Percentiles rank a stretch among this genome's conserved stretches.
These are phyloP conservation scores for Oxyria digyna DNA, from an alignment of 148 eudicot genomes.

Conservation along the genomic window DNA sequence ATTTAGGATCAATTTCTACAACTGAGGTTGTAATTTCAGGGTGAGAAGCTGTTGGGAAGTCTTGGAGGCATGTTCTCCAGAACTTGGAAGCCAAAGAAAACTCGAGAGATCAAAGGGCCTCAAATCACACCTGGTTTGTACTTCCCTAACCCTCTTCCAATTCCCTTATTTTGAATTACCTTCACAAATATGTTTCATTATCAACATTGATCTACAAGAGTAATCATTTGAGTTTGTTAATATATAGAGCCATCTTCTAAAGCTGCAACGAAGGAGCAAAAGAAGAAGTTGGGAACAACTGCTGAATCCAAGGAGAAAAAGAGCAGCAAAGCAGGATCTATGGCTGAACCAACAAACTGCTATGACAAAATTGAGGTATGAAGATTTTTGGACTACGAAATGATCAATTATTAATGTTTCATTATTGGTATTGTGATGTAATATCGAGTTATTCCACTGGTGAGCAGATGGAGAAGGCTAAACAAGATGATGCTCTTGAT, in stretches of 20 bases:
- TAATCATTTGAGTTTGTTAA: not conserved
- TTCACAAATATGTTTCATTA: not conserved
- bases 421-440: not conserved
- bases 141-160: no score
- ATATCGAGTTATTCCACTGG: not conserved
- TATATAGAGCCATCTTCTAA: constrained; percentile 13
- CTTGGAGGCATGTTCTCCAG: constrained; percentile 90
- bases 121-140: constrained; percentile 32
- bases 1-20: no score
- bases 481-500: constrained; percentile 72
- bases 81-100: constrained; percentile 88
- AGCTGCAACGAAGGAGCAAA: constrained; percentile 35
- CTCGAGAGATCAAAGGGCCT: constrained; percentile 52
- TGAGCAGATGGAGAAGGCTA: constrained; percentile 57
- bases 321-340: constrained; percentile 24
- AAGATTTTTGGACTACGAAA: not conserved
- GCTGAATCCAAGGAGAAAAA: constrained; percentile 37
- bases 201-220: not conserved
- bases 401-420: not conserved
- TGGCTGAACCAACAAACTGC: constrained; percentile 43
- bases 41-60: constrained; percentile 66
- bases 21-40: constrained; percentile 28
- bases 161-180: no score
- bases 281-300: constrained; percentile 44
- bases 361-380: constrained; percentile 66